Evolutionary conservation across 148 eudicot genomes (phyloP), one percentile per base, ranked within the genome.

Genomic region (Selenicereus undatus): DNA sequence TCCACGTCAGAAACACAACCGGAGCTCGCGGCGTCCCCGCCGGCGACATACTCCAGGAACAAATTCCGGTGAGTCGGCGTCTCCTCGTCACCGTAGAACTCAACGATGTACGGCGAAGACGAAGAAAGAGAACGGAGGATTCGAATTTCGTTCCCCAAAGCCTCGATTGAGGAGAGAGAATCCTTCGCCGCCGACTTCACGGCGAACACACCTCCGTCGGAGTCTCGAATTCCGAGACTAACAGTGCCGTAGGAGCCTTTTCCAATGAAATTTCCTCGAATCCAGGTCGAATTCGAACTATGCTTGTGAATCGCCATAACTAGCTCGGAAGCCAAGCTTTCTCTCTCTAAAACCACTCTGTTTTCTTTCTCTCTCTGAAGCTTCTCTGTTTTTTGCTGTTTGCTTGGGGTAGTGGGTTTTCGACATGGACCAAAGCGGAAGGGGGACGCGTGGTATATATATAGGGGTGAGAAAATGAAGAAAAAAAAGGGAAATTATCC

Each of bases 161-260:
- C 93, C 2, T 83, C 79, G 0, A 79, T 2, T 21, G 84, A 73
- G 11, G 39, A 36, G 30, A 84, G 14, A 1, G 83, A 76, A 26
- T 45, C 42, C 11, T 80, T 79, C 3, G 72, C 77, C 2, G 91
- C 93, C 0, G 97, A 90, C 71, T 95, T 95, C 5, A 91, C 97
- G 4, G 98, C 98, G 73, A 91, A 91, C 0, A 80, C 69, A 2
- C 54, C 60, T 11, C 89, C 90, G 85, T 79, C 85, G 10, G 84
- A 74, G 29, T 84, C 82, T 52, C 81, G 36, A 20, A 91, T 71
- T 0, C 88, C 98, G 22, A 85, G 51, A 42, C 58, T 74, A 9
- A 95, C 98, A 0, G 90, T 78, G 0, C 93, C 98, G 71, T 79
- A 90, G 1, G 92, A 86, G 18, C 98, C 98, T 76, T 84, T 85